Percentiles rank a stretch among this genome's conserved stretches.
Conservation (phyloP, 805 yeast genomes). For the Pichia californica region DNA sequence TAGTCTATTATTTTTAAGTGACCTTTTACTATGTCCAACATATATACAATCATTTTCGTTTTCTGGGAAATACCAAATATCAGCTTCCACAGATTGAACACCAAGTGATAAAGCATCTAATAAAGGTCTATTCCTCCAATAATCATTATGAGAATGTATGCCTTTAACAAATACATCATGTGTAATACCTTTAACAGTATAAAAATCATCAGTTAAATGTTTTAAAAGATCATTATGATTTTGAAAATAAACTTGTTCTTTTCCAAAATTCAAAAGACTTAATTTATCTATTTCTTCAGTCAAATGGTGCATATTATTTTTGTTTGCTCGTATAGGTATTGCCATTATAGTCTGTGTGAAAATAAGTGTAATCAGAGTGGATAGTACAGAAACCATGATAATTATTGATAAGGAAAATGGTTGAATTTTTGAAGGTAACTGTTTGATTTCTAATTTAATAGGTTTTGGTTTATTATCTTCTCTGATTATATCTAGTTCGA, state of each 20-base stretch:
- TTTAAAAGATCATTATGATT: background rate
- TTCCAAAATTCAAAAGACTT: background rate
- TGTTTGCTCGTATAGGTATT: slow-evolving; percentile 2
- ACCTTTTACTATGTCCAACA: slow-evolving; percentile 56
- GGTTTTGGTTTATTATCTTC: no score
- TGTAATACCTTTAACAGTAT: slow-evolving; percentile 18
- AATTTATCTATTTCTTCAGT: background rate
- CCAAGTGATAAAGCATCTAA: slow-evolving; percentile 43
- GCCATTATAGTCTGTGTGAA: slow-evolving; percentile 6
- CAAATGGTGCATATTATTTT: background rate
- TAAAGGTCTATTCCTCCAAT: slow-evolving; percentile 46
- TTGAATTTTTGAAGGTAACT: no score
- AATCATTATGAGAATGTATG: slow-evolving; percentile 53
- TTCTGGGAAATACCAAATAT: slow-evolving; percentile 40
- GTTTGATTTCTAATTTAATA: no score
- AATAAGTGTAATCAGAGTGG: slow-evolving; percentile 3
- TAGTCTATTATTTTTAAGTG: slow-evolving; percentile 40
- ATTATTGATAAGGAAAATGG: background rate
- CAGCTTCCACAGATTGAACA: slow-evolving; percentile 47
- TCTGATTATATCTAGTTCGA: no score
- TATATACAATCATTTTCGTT: slow-evolving; percentile 33
- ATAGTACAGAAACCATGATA: slow-evolving; percentile 3
- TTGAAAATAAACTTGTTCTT: no score
- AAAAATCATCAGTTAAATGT: slow-evolving; percentile 2
- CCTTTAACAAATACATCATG: slow-evolving; percentile 20